Evolutionary conservation across 257 asterid species (phyloP).

Genomic region (Nicotiana otophora): DNA sequence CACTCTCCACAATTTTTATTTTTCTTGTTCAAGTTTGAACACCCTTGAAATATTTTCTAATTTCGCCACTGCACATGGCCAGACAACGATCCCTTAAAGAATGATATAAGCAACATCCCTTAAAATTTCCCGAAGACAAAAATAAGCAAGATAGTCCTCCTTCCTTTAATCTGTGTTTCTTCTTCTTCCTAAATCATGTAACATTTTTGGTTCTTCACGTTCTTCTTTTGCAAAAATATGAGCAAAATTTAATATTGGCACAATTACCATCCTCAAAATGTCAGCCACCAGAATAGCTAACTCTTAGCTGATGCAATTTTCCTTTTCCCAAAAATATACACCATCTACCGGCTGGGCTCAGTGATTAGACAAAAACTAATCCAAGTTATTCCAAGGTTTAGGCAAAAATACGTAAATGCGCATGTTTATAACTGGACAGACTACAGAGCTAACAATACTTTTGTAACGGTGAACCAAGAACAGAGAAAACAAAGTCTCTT

Average conservation of each 20-base stretch:
- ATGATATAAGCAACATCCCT: too few relatives aligned
- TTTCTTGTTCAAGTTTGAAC: too few relatives aligned
- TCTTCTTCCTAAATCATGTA: too few relatives aligned
- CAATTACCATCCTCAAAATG: not conserved
- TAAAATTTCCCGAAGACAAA: too few relatives aligned
- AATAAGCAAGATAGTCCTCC: too few relatives aligned
- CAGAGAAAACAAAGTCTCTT: not conserved
- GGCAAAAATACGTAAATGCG: not conserved
- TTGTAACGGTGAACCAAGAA: not conserved
- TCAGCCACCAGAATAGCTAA: not conserved
- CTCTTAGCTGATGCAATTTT: not conserved
- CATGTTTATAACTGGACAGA: not conserved
- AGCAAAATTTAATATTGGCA: not conserved
- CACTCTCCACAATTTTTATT: too few relatives aligned
- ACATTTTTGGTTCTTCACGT: not conserved
- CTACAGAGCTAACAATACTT: not conserved
- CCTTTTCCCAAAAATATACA: not conserved
- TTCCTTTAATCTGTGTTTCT: too few relatives aligned
- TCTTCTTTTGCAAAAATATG: not conserved
- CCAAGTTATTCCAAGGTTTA: not conserved
- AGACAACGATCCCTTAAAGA: constrained; percentile 48
- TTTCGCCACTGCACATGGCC: too few relatives aligned
- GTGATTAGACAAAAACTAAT: not conserved
- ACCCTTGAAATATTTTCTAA: too few relatives aligned
- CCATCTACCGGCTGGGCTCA: not conserved